Conservation (phyloP, 1,139 yeast species). For the Trichomonascaceae sp. region DNA sequence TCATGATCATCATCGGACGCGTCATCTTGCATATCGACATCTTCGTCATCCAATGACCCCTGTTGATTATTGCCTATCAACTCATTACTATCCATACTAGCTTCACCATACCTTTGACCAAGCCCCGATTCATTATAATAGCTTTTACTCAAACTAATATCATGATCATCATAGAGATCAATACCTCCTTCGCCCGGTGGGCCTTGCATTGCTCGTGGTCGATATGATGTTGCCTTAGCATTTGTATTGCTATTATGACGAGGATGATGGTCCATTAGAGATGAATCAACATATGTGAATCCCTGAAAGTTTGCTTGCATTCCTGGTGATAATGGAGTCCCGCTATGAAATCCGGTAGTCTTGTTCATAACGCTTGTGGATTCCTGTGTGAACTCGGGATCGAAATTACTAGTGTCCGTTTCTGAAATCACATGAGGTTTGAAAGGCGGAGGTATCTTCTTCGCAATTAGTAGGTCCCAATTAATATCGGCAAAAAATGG, state of each 20-base stretch:
- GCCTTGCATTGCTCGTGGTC: constrained; percentile 11
- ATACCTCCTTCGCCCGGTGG: constrained; percentile 29
- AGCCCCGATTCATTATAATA: constrained; percentile 23
- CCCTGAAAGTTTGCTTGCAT: constrained; percentile 95
- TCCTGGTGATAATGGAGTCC: constrained; percentile 88
- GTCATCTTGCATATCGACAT: constrained; percentile 66
- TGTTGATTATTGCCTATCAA: constrained; percentile 55
- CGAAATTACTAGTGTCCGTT: constrained; percentile 92
- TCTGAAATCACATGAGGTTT: constrained; percentile 89
- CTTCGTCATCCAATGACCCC: constrained; percentile 46
- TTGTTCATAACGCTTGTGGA: constrained; percentile 74
- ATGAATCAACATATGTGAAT: constrained; percentile 90
- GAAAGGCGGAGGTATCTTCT: constrained; percentile 95
- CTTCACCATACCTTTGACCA: constrained; percentile 17
- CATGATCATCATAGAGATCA: constrained; percentile 35
- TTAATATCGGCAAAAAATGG: constrained; percentile 86
- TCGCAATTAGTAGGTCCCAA: constrained; percentile 72
- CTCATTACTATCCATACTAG: constrained; percentile 6
- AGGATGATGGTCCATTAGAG: constrained; percentile 85
- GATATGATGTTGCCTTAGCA: constrained; percentile 5
- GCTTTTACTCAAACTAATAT: constrained; percentile 29
- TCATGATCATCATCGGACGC: constrained; percentile 63
- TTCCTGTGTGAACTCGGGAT: constrained; percentile 92
- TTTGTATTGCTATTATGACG: constrained; percentile 21
- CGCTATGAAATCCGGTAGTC: constrained; percentile 51